phyloP scores from a whole-genome alignment of 2,329 filamentous ascomycete species.

The Colletotrichum coccodes region DNA sequence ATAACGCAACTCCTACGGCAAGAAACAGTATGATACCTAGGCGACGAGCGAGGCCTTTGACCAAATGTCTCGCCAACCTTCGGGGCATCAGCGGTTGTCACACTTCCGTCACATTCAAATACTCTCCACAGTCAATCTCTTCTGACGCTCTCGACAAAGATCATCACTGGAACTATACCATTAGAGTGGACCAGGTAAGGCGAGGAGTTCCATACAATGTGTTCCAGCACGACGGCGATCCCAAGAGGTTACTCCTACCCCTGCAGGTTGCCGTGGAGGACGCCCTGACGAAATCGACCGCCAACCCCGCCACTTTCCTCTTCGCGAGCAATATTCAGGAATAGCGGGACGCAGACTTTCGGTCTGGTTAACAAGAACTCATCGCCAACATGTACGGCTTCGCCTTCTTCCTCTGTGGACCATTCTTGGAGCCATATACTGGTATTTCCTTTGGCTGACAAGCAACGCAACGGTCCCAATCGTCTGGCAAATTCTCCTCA shows the following conservation, averaged over 20 bases:
- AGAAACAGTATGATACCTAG: conserved; percentile 7
- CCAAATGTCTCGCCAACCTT: conserved; percentile 37
- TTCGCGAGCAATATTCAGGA: conserved; percentile 32
- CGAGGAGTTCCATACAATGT: conserved; percentile 59
- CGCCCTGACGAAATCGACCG: conserved; percentile 40
- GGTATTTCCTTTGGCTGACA: conserved; percentile 40
- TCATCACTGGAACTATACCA: conserved; percentile 42
- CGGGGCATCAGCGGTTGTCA: conserved; percentile 42
- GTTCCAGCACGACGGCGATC: conserved; percentile 43
- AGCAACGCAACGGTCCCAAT: conserved; percentile 45
- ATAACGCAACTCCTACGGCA: neutral
- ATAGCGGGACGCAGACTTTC: neutral
- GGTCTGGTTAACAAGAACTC: neutral
- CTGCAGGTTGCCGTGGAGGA: conserved; percentile 47
- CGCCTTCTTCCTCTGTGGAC: conserved; percentile 39
- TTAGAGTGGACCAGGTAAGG: conserved; percentile 37
- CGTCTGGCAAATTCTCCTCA: conserved; percentile 57
- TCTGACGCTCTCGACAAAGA: conserved; percentile 1
- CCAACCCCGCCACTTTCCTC: conserved; percentile 34
- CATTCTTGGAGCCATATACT: conserved; percentile 40
- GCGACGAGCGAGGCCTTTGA: conserved; percentile 34
- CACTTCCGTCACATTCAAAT: conserved; percentile 40
- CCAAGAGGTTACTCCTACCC: conserved; percentile 38
- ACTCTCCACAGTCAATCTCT: conserved; percentile 39
- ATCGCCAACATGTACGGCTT: conserved; percentile 37